Conservation (phyloP, 2,329 filamentous ascomycete species). For the Hymenoscyphus salicellus region DNA sequence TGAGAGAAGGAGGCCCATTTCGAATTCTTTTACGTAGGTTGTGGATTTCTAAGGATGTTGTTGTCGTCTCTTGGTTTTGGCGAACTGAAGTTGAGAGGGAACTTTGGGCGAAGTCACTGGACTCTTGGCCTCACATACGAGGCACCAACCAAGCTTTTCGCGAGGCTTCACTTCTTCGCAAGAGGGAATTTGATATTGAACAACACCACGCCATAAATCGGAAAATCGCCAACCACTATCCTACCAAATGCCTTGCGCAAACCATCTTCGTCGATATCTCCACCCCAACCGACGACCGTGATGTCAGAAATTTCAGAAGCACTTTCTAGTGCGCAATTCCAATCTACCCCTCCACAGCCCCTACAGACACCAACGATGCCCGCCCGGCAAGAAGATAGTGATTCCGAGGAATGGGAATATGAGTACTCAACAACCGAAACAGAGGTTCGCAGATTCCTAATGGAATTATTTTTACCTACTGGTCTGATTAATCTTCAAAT, state of each 20-base stretch:
- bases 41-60: background rate
- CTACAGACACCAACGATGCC: constrained; percentile 7
- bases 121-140: background rate
- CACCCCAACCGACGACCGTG: constrained; percentile 30
- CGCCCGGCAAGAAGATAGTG: constrained; percentile 37
- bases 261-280: constrained; percentile 21
- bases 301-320: constrained; percentile 21
- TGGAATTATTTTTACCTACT: background rate
- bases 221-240: background rate
- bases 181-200: background rate
- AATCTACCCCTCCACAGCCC: constrained; percentile 11
- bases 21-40: background rate
- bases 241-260: constrained; percentile 24
- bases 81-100: background rate
- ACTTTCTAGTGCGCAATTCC: constrained; percentile 3
- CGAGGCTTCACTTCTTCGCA: background rate
- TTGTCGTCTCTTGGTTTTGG: background rate
- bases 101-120: background rate
- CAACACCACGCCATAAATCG: background rate
- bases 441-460: constrained; percentile 44
- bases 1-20: background rate
- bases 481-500: constrained; percentile 9
- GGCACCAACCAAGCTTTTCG: background rate
- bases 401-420: constrained; percentile 64
- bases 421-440: constrained; percentile 63